Evolutionary conservation across 768 basidiomycete genomes (phyloP).

Genomic region (Panus rudis): DNA sequence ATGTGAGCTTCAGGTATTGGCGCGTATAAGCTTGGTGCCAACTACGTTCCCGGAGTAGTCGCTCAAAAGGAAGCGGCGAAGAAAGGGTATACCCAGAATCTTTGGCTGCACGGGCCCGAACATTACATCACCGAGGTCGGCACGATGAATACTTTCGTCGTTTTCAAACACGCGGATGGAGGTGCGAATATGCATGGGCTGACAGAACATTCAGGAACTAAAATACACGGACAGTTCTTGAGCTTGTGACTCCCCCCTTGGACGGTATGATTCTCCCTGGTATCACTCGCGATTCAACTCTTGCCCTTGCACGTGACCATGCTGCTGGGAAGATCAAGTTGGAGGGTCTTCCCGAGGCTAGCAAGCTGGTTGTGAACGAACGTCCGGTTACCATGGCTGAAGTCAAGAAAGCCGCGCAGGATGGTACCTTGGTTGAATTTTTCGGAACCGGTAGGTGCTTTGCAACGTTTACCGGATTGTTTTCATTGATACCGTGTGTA

Average conservation of each 20-base stretch:
- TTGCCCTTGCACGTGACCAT: slow-evolving; percentile 50
- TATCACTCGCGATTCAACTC: slow-evolving; percentile 54
- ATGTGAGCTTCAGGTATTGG: slow-evolving; percentile 54
- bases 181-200: slow-evolving; percentile 29
- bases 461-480: background rate
- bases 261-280: slow-evolving; percentile 65
- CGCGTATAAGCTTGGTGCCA: slow-evolving; percentile 80
- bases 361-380: slow-evolving; percentile 53
- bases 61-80: slow-evolving; percentile 74
- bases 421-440: slow-evolving; percentile 40
- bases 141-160: slow-evolving; percentile 90
- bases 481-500: slow-evolving; percentile 9
- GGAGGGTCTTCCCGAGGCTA: slow-evolving; percentile 42
- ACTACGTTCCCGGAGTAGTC: slow-evolving; percentile 84
- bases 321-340: slow-evolving; percentile 37
- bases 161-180: slow-evolving; percentile 64
- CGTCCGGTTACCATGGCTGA: slow-evolving; percentile 73
- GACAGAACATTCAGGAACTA: background rate
- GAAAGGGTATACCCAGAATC: slow-evolving; percentile 79
- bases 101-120: slow-evolving; percentile 77
- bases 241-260: slow-evolving; percentile 60
- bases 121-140: slow-evolving; percentile 62
- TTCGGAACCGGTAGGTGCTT: slow-evolving; percentile 35
- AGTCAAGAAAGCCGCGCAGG: slow-evolving; percentile 42
- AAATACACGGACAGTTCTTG: slow-evolving; percentile 28